Evolutionary conservation across 176 grass and related monocot species (phyloP).

Genomic region (Bromus sterilis): DNA sequence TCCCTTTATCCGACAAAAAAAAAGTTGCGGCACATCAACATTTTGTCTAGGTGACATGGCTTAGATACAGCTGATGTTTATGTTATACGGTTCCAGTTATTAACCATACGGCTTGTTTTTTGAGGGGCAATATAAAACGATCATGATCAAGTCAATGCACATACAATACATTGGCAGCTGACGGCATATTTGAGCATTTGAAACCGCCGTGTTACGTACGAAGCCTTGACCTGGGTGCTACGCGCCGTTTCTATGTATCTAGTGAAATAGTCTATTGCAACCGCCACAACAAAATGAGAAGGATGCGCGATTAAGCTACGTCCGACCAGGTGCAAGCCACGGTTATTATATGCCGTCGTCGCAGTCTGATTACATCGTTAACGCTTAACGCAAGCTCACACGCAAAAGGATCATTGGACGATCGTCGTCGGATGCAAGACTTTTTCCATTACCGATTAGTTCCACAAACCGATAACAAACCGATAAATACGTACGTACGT

Average conservation of each 20-base stretch:
- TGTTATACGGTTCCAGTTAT: background rate
- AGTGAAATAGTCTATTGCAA: background rate
- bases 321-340: background rate
- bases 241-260: background rate
- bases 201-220: background rate
- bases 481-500: background rate
- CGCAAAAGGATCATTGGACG: background rate
- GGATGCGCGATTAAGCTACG: background rate
- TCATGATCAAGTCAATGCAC: background rate
- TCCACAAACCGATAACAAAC: too few relatives aligned
- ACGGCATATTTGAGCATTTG: background rate
- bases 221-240: background rate
- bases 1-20: too few relatives aligned
- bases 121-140: background rate
- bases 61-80: background rate
- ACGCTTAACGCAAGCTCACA: background rate
- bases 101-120: background rate
- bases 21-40: too few relatives aligned
- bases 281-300: background rate
- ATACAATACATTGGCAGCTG: background rate
- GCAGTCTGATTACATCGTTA: slow-evolving; percentile 4
- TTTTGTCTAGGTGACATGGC: too few relatives aligned
- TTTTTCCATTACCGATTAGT: background rate
- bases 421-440: background rate
- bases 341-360: background rate